phyloP scores from a whole-genome alignment of 2,329 filamentous ascomycete genomes.

The Exophiala sp. region DNA sequence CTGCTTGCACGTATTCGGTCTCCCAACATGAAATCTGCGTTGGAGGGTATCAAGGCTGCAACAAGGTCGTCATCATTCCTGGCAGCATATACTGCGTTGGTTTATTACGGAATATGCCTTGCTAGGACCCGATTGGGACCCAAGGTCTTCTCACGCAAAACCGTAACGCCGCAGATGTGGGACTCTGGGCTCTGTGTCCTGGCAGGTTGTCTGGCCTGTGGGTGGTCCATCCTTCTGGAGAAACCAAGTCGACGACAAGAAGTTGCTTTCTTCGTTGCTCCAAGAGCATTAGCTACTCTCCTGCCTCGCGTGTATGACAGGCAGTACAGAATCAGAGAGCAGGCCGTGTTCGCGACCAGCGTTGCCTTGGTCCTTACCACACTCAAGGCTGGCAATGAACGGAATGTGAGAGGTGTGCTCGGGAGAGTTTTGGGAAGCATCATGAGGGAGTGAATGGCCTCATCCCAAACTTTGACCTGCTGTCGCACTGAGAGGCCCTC shows the following conservation, averaged over 20 bases:
- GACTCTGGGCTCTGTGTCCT: conserved; percentile 64
- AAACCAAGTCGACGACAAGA: conserved; percentile 62
- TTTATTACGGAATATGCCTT: conserved; percentile 83
- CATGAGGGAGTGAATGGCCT: conserved; percentile 16
- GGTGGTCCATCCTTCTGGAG: conserved; percentile 78
- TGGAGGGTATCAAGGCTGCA: conserved; percentile 58
- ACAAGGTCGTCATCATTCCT: conserved; percentile 73
- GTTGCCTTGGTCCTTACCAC: conserved; percentile 24
- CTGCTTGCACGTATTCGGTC: conserved; percentile 57
- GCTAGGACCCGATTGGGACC: conserved; percentile 71
- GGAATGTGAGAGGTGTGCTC: conserved; percentile 24
- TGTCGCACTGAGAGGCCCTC: no score
- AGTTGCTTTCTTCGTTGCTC: conserved; percentile 75
- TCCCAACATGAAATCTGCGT: conserved; percentile 32
- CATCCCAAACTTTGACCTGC: background rate
- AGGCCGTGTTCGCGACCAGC: conserved; percentile 27
- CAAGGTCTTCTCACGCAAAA: conserved; percentile 56
- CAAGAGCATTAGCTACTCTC: conserved; percentile 70
- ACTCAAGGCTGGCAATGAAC: conserved; percentile 7
- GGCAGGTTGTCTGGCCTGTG: conserved; percentile 69
- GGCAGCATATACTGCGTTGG: conserved; percentile 70
- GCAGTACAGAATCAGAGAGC: conserved; percentile 34
- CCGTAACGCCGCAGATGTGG: conserved; percentile 52
- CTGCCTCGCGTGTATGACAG: conserved; percentile 66
- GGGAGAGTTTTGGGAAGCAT: conserved; percentile 25